Percentiles rank a stretch among this genome's conserved stretches.
Conservation (phyloP, 2,329 filamentous ascomycete genomes). For the Penicillium brevicompactum region DNA sequence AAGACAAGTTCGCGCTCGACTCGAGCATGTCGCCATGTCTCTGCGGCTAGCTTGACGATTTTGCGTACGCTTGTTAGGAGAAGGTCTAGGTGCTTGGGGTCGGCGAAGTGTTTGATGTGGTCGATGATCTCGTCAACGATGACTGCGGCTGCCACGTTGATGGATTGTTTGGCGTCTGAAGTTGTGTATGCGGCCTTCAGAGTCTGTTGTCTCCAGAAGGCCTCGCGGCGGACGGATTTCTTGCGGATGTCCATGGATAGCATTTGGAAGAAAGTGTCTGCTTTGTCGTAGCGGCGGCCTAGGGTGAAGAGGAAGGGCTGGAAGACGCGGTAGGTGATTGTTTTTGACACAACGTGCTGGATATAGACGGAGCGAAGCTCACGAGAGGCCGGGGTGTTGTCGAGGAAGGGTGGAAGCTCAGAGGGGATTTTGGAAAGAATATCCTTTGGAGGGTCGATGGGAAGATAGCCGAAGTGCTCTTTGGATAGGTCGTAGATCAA, state of each 20-base stretch:
- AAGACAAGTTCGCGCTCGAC: conserved; percentile 59
- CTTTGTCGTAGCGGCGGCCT: conserved; percentile 56
- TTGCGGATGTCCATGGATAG: conserved; percentile 59
- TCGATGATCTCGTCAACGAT: conserved; percentile 61
- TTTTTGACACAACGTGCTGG: conserved; percentile 58
- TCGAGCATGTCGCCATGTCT: conserved; percentile 61
- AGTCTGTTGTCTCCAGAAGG: conserved; percentile 61
- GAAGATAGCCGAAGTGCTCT: conserved; percentile 55
- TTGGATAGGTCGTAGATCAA: conserved; percentile 56
- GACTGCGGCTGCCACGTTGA: conserved; percentile 57
- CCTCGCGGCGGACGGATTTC: conserved; percentile 59
- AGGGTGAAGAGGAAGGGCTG: conserved; percentile 61
- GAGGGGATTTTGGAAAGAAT: conserved; percentile 55
- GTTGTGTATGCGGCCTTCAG: conserved; percentile 60
- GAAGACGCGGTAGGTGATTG: conserved; percentile 59
- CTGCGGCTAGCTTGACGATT: conserved; percentile 60
- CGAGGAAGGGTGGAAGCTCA: conserved; percentile 57
- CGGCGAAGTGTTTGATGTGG: conserved; percentile 56
- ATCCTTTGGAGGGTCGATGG: conserved; percentile 53
- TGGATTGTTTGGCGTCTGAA: conserved; percentile 58
- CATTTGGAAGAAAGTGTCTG: conserved; percentile 57
- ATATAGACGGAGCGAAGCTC: conserved; percentile 58
- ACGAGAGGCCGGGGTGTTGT: conserved; percentile 54
- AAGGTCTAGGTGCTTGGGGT: conserved; percentile 53
- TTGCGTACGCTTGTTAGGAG: conserved; percentile 54